Evolutionary conservation across 163 green algal genomes (phyloP).

Genomic region (Prototheca stagnorum): DNA sequence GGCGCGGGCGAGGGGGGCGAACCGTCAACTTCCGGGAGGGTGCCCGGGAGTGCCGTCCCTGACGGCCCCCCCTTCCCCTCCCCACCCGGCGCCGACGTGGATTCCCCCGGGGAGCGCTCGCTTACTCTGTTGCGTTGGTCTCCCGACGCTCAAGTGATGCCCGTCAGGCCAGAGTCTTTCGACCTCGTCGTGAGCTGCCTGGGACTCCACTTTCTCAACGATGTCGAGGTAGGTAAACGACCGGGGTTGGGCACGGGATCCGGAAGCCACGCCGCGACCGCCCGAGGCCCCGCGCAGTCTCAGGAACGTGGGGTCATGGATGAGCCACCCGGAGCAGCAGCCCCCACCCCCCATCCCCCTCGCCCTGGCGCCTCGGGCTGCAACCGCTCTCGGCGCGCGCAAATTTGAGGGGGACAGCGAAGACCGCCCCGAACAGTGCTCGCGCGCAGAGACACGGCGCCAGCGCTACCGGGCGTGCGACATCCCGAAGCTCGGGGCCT

Average conservation of each 20-base stretch:
- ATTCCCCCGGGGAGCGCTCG: background rate
- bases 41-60: too few relatives aligned
- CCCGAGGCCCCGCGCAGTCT: too few relatives aligned
- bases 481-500: background rate
- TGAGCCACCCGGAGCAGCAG: too few relatives aligned
- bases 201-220: constrained; percentile 73
- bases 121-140: background rate
- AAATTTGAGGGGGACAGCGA: background rate
- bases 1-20: too few relatives aligned
- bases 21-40: too few relatives aligned
- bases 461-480: background rate
- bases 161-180: constrained; percentile 1
- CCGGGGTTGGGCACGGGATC: background rate
- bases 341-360: background rate
- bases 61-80: too few relatives aligned
- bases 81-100: too few relatives aligned
- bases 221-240: constrained; percentile 47
- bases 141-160: background rate
- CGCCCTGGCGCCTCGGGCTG: background rate
- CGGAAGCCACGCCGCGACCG: too few relatives aligned
- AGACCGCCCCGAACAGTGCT: background rate
- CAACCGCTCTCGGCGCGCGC: too few relatives aligned
- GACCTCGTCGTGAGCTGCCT: constrained; percentile 58
- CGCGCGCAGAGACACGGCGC: background rate
- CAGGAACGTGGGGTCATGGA: too few relatives aligned